phyloP scores from a whole-genome alignment of 1,284 basidiomycete genomes.

The Pseudozyma thailandica region DNA sequence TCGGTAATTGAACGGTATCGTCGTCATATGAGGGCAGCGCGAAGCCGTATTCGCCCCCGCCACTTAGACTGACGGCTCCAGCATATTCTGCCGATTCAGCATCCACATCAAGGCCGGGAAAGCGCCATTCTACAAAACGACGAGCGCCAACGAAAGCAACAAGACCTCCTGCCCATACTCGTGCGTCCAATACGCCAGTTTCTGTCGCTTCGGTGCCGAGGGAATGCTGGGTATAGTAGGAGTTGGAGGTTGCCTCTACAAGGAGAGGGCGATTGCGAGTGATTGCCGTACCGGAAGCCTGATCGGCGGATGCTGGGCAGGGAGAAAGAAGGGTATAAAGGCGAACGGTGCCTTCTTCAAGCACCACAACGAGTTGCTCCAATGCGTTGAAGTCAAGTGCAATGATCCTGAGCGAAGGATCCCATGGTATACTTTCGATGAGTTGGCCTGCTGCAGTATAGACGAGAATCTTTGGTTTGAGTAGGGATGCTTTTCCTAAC shows the following conservation, averaged over 20 bases:
- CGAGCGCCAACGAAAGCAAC: conserved; percentile 84
- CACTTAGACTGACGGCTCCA: conserved; percentile 25
- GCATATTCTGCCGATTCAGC: conserved; percentile 35
- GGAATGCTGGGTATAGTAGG: conserved; percentile 84
- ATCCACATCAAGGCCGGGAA: conserved; percentile 78
- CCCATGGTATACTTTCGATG: conserved; percentile 75
- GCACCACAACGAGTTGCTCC: conserved; percentile 84
- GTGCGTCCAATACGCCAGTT: conserved; percentile 81
- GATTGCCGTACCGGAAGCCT: conserved; percentile 10
- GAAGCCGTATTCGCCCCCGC: conserved; percentile 36
- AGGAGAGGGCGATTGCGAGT: conserved; percentile 31
- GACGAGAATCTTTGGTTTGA: conserved; percentile 75
- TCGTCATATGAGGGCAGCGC: conserved; percentile 38
- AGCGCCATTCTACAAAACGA: conserved; percentile 76
- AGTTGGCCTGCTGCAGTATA: conserved; percentile 71
- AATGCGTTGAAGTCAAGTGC: conserved; percentile 84
- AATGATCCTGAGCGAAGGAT: conserved; percentile 77
- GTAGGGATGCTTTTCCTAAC: conserved; percentile 75
- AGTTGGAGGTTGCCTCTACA: conserved; percentile 70
- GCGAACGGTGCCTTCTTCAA: conserved; percentile 90
- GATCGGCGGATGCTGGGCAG: conserved; percentile 31
- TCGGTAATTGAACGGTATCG: conserved; percentile 13
- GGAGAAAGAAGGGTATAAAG: conserved; percentile 78
- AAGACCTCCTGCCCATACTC: conserved; percentile 84
- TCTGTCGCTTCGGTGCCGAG: conserved; percentile 86